These are phyloP conservation scores for Aspergillus phoenicis DNA, from an alignment of 2,329 filamentous ascomycete species.

Conservation along the genomic window DNA sequence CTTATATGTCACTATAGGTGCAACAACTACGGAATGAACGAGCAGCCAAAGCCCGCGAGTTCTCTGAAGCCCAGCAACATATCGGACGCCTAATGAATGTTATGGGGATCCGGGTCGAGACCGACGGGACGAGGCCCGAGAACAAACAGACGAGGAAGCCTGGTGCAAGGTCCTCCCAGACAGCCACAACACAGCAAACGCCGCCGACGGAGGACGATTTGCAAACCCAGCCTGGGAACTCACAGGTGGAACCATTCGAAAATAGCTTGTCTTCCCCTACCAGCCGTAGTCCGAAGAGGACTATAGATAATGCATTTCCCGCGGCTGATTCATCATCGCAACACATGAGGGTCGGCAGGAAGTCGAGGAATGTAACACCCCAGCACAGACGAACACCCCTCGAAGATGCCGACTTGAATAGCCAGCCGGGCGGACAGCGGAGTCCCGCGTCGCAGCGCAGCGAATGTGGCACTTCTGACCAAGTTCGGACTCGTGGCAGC, in stretches of 20 bases:
- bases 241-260: conserved; percentile 25
- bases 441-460: conserved; percentile 17
- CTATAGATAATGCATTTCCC: conserved; percentile 27
- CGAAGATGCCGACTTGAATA: conserved; percentile 30
- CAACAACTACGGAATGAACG: conserved; percentile 40
- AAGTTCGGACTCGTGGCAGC: conserved; percentile 13
- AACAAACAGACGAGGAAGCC: conserved; percentile 24
- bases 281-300: conserved; percentile 33
- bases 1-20: conserved; percentile 24
- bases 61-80: conserved; percentile 44
- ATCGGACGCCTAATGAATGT: conserved; percentile 42
- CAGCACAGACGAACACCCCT: conserved; percentile 28
- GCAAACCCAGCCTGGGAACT: conserved; percentile 17
- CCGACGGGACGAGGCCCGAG: conserved; percentile 17
- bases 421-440: conserved; percentile 25
- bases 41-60: conserved; percentile 41
- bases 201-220: conserved; percentile 23
- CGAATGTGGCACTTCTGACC: conserved; percentile 12
- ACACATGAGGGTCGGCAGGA: conserved; percentile 8
- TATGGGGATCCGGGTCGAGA: conserved; percentile 38
- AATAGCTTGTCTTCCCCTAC: conserved; percentile 21
- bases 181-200: conserved; percentile 18
- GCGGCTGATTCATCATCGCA: conserved; percentile 14
- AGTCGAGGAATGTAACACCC: conserved; percentile 12
- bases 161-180: conserved; percentile 14